Base-by-base conservation (phyloP, 768 basidiomycete species). In the Boletus rufocinnamomeus region DNA sequence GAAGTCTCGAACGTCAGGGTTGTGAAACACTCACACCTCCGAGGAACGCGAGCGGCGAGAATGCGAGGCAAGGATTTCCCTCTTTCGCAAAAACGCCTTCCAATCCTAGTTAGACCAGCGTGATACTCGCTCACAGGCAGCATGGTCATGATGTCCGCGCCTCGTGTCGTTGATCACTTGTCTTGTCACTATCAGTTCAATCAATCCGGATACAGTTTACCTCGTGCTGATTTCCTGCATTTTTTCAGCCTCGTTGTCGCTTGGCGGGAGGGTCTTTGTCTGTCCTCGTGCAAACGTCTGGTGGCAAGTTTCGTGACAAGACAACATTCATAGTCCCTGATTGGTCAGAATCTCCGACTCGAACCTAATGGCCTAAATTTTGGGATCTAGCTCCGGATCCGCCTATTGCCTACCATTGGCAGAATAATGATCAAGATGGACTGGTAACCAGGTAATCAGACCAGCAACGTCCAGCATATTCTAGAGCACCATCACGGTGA, bases 241-340 rank as follows among this genome's bases (percentile, higher is more conserved):
- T 34, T 32, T 50, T 23, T 28, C n/a, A 7, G 60, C 52, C 52
- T 61, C 52, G 23, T 59, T 52, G 28, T 14, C 19, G 35, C 10
- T 35, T 27, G 23, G 32, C 53, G 2, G 30, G 47, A 30, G 10
- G 5, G 19, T 28, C 46, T 9, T 40, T 19, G 37, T 6, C 16
- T 17, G 32, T 38, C n/a, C 28, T 48, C 28, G 28, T 48, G 47
- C 47, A 44, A 5, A 32, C 4, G 30, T 4, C 5, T 28, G 1
- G 6, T 5, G 28, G 28, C 28, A 28, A 28, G 28, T 9, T n/a
- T n/a, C n/a, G n/a, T n/a, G n/a, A n/a, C n/a, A n/a, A n/a, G 16
- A 11, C 2, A 11, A 32, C 5, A 28, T 28, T 28, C 30, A 11
- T 11, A 7, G 32, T 32, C 32, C 32, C 32, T 11, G 13, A 32